A percentile compares a stretch with the other conserved stretches of the same genome.
These are phyloP conservation scores for Hammondia hammondi DNA, from an alignment of 169 alveolate genomes.

Conservation along the genomic window DNA sequence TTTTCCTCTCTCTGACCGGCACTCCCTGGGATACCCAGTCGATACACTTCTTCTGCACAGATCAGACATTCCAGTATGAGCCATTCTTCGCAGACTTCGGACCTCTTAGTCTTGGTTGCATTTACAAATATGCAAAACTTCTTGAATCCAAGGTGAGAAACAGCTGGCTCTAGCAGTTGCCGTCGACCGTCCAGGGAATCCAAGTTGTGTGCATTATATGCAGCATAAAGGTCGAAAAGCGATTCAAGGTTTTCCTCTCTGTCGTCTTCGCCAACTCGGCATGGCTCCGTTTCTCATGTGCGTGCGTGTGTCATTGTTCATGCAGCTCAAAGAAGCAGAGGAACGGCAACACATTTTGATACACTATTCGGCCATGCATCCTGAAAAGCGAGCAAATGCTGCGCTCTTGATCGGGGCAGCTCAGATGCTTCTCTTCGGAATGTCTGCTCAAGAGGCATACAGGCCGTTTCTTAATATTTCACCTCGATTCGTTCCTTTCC, in stretches of 20 bases:
- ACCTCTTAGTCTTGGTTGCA: constrained; percentile 87
- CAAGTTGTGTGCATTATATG: not conserved
- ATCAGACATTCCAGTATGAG: constrained; percentile 84
- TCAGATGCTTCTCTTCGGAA: constrained; percentile 79
- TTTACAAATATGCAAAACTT: constrained; percentile 62
- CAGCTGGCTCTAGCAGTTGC: not conserved
- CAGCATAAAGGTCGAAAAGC: not conserved
- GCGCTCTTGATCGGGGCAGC: constrained; percentile 92
- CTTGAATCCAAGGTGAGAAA: constrained; percentile 52
- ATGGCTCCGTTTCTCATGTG: not conserved
- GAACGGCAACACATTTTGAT: constrained; percentile 46
- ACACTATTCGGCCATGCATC: constrained; percentile 70
- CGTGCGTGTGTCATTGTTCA: not conserved
- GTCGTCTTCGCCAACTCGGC: not conserved
- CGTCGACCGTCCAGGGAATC: not conserved
- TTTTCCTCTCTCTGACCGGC: not conserved
- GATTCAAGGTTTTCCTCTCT: not conserved
- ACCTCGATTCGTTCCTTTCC: constrained; percentile 74
- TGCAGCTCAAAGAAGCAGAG: constrained; percentile 58
- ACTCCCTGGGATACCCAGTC: constrained; percentile 43
- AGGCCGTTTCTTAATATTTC: constrained; percentile 71
- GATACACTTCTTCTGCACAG: constrained; percentile 63
- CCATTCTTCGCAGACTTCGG: constrained; percentile 95
- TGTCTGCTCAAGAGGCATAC: constrained; percentile 89
- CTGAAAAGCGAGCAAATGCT: constrained; percentile 90